Base-by-base conservation (phyloP, 495 filamentous ascomycete species). In the Aspergillus ellipticus region DNA sequence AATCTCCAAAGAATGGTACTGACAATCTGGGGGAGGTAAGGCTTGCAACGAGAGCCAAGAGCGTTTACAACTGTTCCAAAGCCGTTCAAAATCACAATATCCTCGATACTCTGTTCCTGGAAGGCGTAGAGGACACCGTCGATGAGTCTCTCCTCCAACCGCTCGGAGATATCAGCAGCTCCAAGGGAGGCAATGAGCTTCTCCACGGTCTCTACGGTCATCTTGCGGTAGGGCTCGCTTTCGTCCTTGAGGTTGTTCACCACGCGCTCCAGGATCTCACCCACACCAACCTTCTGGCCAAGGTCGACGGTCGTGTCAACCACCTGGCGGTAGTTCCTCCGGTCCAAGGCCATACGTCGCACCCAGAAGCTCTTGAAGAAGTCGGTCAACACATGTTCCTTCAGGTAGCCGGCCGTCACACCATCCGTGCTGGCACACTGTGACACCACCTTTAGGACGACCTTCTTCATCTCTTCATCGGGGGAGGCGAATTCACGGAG, bases 331-430 rank as follows among this genome's bases (percentile, higher is more conserved):
- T 97, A 97, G 70, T 96, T 99, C 55, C 95, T 83, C 70, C 96
- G 92, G 70, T 99, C 95, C 19, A 97, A 75, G 9, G 95, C 95
- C 89, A 97, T 97, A 39, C 95, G 84, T 37, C 94, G 79, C 37
- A 97, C 92, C 95, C 95, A 99, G 77, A 99, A 99, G 62, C 88
- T 89, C 77, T 97, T 97, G 78, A 99, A 97, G 72, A 97, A 99
- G 56, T 97, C 93, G 49, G 87, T 85, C 45, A 97, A 80, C 19
- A 99, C 92, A 58, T 95, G 85, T 66, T 97, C 92, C 73, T 96
- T 97, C 22, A 99, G 80, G 66, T 97, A 99, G 46, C 84, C 84
- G 41, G 91, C 89, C 54, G 95, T 97, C 11, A 99, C 94, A 74
- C 95, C 95, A 63, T 92, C 87, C 0, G 94, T 97, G 61, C 87